These are phyloP conservation scores for Brassica cretica DNA, from an alignment of 345 rosid species.

Conservation along the genomic window DNA sequence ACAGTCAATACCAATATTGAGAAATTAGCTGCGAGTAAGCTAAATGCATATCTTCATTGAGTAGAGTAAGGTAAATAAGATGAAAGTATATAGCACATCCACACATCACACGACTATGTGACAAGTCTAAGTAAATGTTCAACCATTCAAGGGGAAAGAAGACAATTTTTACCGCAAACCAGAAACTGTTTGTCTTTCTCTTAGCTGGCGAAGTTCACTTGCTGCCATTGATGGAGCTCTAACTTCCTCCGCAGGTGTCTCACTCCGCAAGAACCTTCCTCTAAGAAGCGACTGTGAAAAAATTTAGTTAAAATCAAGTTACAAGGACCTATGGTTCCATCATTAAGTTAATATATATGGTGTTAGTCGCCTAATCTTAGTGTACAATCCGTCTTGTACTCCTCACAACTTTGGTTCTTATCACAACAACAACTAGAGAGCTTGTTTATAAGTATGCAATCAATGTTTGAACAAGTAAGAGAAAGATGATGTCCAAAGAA, in stretches of 20 bases:
- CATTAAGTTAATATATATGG: background rate
- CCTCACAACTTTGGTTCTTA: background rate
- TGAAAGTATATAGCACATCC: background rate
- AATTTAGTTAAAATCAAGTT: background rate
- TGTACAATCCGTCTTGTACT: background rate
- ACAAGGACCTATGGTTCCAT: background rate
- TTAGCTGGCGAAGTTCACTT: conserved; percentile 8
- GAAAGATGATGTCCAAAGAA: background rate
- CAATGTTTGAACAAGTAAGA: background rate
- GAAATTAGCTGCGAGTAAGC: conserved; percentile 1
- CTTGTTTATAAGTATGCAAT: background rate
- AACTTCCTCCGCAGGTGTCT: conserved; percentile 14
- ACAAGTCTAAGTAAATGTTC: background rate
- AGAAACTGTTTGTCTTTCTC: conserved; percentile 13
- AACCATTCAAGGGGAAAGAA: background rate
- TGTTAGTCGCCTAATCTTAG: background rate
- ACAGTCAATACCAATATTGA: background rate
- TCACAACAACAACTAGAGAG: background rate
- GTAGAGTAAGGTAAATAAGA: background rate
- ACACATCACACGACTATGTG: background rate
- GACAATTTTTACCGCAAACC: conserved; percentile 12
- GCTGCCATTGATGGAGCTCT: conserved; percentile 19
- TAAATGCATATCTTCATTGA: background rate
- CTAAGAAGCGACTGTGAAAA: conserved; percentile 7
- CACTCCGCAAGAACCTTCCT: conserved; percentile 8